Base-by-base conservation (phyloP, 495 filamentous ascomycete genomes). In the Jackrogersella minutella region DNA sequence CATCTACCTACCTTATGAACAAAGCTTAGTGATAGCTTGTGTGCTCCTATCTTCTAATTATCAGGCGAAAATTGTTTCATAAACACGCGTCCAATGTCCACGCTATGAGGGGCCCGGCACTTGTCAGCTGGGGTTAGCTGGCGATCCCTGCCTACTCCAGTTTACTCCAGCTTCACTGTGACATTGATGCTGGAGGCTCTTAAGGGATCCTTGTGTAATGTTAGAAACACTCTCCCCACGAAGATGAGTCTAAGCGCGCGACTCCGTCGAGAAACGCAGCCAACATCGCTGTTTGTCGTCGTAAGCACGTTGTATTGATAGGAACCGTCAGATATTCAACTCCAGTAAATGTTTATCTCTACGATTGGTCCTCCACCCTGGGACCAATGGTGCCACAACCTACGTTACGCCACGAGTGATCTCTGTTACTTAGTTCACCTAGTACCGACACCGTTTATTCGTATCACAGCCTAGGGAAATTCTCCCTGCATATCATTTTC, bases 121-220 rank as follows among this genome's bases (percentile, higher is more conserved):
- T 58, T 40, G 44, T 1, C 1, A 7, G 22, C 56, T 49, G 33
- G 51, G 64, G 34, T 17, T 19, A 28, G 5, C 40, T 46, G 58
- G 14, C 33, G 58, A 68, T 63, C 58, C 39, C 28, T 68, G 24
- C 58, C 58, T 9, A 26, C 47, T 57, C 30, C 13, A 58, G 53
- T 41, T 53, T 21, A 51, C 58, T 33, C 47, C 58, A 49, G 44
- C 33, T 62, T 5, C 17, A 16, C 39, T 34, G 47, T 49, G 41
- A 50, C 65, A 58, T 60, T 41, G 53, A 46, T 34, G 58, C 58
- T 63, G 47, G 65, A 68, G 65, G 65, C 65, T 68, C 65, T 68
- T 62, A 24, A 36, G 28, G 26, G 39, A 47, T 40, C 66, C 58
- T 34, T 44, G 41, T 49, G 3, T 13, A 30, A 59, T 13, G 53